Conservation (phyloP, 495 filamentous ascomycete species). For the Penicillium steckii region DNA sequence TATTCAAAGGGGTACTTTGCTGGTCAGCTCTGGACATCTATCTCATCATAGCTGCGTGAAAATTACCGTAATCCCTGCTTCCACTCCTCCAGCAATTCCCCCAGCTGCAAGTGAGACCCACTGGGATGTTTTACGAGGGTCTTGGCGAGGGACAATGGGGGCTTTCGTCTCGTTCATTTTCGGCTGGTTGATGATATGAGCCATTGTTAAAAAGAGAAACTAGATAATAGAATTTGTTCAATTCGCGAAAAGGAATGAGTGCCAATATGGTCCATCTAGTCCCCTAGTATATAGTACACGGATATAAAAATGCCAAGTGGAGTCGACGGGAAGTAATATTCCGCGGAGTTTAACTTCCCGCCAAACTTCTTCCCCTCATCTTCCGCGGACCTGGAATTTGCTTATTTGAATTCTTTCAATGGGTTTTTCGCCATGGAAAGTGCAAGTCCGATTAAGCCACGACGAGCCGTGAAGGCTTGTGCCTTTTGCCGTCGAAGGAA, state of each 20-base stretch:
- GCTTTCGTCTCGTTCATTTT: background rate
- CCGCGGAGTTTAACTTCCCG: slow-evolving; percentile 10
- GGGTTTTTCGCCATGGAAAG: slow-evolving; percentile 6
- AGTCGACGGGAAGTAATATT: slow-evolving; percentile 13
- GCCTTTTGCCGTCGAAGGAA: slow-evolving; percentile 30
- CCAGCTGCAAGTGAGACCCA: slow-evolving; percentile 52
- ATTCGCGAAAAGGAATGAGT: too few species aligned
- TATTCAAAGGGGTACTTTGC: slow-evolving; percentile 65
- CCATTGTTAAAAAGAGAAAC: background rate
- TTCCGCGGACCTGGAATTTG: background rate
- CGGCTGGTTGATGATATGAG: slow-evolving; percentile 2
- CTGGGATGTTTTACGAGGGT: slow-evolving; percentile 6
- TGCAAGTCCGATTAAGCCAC: slow-evolving; percentile 2
- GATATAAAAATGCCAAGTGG: background rate
- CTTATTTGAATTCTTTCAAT: background rate
- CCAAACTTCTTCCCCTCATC: background rate
- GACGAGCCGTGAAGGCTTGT: slow-evolving; percentile 26
- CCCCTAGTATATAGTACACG: too few species aligned
- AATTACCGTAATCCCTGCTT: slow-evolving; percentile 49
- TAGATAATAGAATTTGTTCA: too few species aligned
- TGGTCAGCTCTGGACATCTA: background rate
- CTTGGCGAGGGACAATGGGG: slow-evolving; percentile 1
- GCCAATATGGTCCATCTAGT: too few species aligned
- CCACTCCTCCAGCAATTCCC: slow-evolving; percentile 55
- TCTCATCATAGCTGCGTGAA: background rate